A percentile compares a stretch with the other conserved stretches of the same genome.
These are phyloP conservation scores for Pseudevernia furfuracea DNA, from an alignment of 495 filamentous ascomycete genomes.

Conservation along the genomic window DNA sequence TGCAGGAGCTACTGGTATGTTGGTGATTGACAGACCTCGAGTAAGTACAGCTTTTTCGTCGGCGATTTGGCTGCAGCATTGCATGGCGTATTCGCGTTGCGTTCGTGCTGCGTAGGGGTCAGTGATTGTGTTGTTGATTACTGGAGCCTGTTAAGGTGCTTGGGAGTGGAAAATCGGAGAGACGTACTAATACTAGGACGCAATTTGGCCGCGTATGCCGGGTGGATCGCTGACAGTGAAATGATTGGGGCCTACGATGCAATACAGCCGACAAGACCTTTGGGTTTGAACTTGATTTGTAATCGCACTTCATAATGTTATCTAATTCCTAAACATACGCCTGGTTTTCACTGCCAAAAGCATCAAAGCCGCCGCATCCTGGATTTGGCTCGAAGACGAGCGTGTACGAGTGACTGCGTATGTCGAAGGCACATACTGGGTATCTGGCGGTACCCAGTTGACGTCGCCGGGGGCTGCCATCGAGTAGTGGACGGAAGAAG, in stretches of 20 bases:
- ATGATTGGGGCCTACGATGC: not conserved
- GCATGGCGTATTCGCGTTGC: not conserved
- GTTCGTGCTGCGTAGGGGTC: not conserved
- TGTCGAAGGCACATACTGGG: not conserved
- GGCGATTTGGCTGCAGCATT: not conserved
- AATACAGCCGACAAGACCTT: not conserved
- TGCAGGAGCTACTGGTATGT: not conserved
- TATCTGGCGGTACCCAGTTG: not conserved
- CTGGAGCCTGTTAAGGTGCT: not conserved
- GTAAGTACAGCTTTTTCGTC: not conserved
- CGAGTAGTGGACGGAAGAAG: not conserved
- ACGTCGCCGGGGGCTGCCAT: not conserved
- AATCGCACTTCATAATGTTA: not conserved
- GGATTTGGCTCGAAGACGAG: not conserved
- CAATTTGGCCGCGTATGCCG: no score
- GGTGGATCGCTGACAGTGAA: not conserved
- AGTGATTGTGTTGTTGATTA: not conserved
- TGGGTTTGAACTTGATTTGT: not conserved
- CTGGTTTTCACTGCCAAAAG: not conserved
- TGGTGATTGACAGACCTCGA: not conserved
- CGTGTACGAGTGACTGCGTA: constrained; percentile 1
- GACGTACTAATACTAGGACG: no score
- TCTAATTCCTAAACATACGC: not conserved
- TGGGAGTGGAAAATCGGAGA: no score
- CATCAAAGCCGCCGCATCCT: not conserved